These are phyloP conservation scores for Aegilops longissima DNA, from an alignment of 176 grass and related monocot genomes.

Conservation along the genomic window DNA sequence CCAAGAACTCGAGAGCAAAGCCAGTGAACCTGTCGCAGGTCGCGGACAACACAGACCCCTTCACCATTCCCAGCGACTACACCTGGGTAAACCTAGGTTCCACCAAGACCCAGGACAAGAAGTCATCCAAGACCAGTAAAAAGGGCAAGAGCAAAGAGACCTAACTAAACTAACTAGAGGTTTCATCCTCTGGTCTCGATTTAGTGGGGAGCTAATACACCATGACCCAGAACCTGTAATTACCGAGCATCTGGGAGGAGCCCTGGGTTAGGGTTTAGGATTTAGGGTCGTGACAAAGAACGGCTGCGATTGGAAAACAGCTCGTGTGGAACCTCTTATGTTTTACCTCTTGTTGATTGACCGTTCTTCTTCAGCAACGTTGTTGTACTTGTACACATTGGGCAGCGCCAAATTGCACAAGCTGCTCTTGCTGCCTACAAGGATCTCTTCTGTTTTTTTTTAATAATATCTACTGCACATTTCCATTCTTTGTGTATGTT, in stretches of 20 bases:
- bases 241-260: conserved; percentile 29
- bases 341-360: conserved; percentile 26
- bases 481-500: neutral
- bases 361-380: conserved; percentile 25
- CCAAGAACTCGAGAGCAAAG: conserved; percentile 63
- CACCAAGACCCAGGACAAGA: conserved; percentile 68
- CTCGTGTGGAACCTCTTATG: conserved; percentile 8
- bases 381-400: conserved; percentile 29
- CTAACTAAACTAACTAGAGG: neutral
- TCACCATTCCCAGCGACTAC: conserved; percentile 74
- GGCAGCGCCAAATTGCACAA: neutral
- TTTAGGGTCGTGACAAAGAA: neutral
- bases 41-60: conserved; percentile 68
- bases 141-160: conserved; percentile 63
- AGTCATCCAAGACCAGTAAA: conserved; percentile 52
- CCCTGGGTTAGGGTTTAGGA: neutral
- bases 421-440: neutral
- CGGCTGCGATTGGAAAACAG: neutral
- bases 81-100: conserved; percentile 74
- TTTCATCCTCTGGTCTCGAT: neutral
- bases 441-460: conserved; percentile 12
- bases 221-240: conserved; percentile 54
- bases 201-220: conserved; percentile 12
- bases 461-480: neutral
- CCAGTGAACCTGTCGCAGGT: conserved; percentile 70